These are phyloP conservation scores for Syzygium syzygioides DNA, from an alignment of 441 rosid species.

Conservation along the genomic window DNA sequence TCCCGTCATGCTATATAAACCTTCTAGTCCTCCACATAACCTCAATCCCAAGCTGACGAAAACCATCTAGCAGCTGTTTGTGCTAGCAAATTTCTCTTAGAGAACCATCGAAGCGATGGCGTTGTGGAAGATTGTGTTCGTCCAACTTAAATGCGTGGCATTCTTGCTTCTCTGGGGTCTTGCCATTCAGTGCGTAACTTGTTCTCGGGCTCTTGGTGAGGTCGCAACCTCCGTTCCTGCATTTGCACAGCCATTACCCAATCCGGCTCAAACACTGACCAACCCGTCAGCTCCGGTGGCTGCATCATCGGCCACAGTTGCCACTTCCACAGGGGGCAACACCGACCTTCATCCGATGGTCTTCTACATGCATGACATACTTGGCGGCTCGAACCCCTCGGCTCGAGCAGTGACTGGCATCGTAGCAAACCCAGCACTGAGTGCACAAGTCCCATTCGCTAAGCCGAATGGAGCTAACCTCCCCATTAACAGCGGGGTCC, in stretches of 20 bases:
- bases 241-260: conserved; percentile 12
- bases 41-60: conserved; percentile 2
- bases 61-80: neutral
- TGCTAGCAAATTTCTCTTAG: neutral
- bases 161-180: conserved; percentile 35
- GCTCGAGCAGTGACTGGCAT: conserved; percentile 56
- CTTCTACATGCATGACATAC: conserved; percentile 64
- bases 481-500: conserved; percentile 44
- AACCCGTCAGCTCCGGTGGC: conserved; percentile 6
- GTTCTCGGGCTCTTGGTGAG: conserved; percentile 50
- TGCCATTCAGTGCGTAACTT: conserved; percentile 22
- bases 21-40: neutral
- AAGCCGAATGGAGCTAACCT: conserved; percentile 63
- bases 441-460: conserved; percentile 61
- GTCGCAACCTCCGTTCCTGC: conserved; percentile 25
- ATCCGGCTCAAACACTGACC: conserved; percentile 16
- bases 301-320: conserved; percentile 17
- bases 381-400: conserved; percentile 53
- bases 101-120: conserved; percentile 23
- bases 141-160: conserved; percentile 6
- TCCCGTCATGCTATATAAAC: conserved; percentile 8
- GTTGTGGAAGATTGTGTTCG: conserved; percentile 3
- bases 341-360: conserved; percentile 30
- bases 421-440: conserved; percentile 44
- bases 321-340: conserved; percentile 2